Percentiles rank a stretch among this genome's conserved stretches.
Conservation (phyloP, 2,329 filamentous ascomycete genomes). For the Chrysoporthe puriensis region DNA sequence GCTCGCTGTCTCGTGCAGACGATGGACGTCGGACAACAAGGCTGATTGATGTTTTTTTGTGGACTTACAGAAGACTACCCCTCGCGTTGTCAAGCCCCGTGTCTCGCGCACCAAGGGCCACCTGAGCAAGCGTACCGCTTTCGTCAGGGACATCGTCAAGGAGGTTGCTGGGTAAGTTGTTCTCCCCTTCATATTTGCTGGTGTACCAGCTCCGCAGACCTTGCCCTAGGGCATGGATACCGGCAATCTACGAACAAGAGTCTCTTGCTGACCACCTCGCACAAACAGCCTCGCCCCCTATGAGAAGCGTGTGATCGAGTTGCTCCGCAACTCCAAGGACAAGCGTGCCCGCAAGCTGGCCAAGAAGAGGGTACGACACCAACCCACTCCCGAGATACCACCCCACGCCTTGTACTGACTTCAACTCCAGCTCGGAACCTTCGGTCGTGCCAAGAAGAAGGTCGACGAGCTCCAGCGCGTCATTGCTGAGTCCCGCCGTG, state of each 20-base stretch:
- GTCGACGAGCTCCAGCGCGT: constrained; percentile 98
- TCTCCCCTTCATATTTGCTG: too few species aligned
- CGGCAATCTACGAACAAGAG: too few species aligned
- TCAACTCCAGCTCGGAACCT: constrained; percentile 80
- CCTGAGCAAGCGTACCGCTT: constrained; percentile 94
- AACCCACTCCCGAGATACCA: constrained; percentile 41
- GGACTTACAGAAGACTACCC: too few species aligned
- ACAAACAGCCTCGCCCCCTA: constrained; percentile 74
- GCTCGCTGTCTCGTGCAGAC: too few species aligned
- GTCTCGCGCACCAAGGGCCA: constrained; percentile 79
- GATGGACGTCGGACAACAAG: too few species aligned
- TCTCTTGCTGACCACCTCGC: too few species aligned
- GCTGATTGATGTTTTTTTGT: too few species aligned
- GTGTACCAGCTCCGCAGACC: too few species aligned
- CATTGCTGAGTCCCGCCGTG: constrained; percentile 89
- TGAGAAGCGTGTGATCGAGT: constrained; percentile 98
- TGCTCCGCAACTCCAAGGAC: constrained; percentile 98
- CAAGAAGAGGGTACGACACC: constrained; percentile 82
- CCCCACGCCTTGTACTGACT: too few species aligned
- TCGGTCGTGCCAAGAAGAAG: constrained; percentile 98
- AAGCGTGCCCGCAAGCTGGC: constrained; percentile 99
- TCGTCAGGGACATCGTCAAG: constrained; percentile 87
- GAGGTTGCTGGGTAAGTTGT: constrained; percentile 73
- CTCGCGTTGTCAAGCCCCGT: too few species aligned
- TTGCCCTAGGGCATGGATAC: too few species aligned